Evolutionary conservation across 768 basidiomycete species (phyloP), one percentile per base, ranked within the genome.

Genomic region (Leccinum barrowsii): DNA sequence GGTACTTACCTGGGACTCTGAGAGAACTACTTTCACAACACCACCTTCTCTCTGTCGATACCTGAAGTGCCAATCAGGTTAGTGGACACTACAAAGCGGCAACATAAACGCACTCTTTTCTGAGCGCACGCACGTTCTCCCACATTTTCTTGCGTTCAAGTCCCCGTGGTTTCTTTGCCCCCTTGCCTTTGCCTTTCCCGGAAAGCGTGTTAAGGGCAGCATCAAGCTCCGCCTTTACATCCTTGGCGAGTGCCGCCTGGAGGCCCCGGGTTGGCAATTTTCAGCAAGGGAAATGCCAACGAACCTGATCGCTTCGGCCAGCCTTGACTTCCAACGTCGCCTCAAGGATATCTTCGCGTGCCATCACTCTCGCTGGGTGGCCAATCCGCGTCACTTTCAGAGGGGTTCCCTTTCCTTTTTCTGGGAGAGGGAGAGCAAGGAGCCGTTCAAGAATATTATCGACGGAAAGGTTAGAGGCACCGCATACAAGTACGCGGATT

Each of bases 391-490:
- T 94, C 7, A 87, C 82, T 67, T 80, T 85, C 11, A 91, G 63
- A 3, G 60, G 61, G 13, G 13, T 15, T 59, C 74, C 80, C 21
- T 77, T 73, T 4, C 76, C 78, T 52, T 81, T 85, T 24, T 80
- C 80, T 1, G 73, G 64, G 0, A 73, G 59, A 12, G 87, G 85
- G 4, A 90, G 74, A 15, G 80, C 81, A 15, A 91, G 77, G 10
- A 99, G 78, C 19, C 97, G 82, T 64, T 95, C 89, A 12, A 99
- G 80, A 40, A 99, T 89, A 71, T 99, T 99, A 72, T 99, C 97
- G 1, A 97, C 93, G 1, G 95, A 90, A 52, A 99, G 78, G 65
- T 99, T 97, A 3, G 91, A 94, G 7, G 94, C 94, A 21, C 94
- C 94, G 66, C 95, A 97, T 4, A 98, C 87, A 12, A 98, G 83